These are phyloP conservation scores for Pestalotiopsis sp. DNA, from an alignment of 2,329 filamentous ascomycete species.

Conservation along the genomic window DNA sequence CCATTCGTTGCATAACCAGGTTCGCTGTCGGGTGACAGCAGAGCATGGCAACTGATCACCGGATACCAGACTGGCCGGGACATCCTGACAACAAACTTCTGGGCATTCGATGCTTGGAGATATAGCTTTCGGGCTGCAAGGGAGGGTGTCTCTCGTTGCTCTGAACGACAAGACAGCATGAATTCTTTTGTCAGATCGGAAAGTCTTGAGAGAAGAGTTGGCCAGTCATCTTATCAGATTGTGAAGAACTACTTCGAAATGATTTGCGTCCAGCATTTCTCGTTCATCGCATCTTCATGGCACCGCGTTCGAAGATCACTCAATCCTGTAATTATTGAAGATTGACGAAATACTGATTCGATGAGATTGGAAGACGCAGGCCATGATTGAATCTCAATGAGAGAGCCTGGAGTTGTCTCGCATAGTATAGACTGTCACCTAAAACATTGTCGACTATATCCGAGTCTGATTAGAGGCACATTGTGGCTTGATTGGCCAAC, in stretches of 20 bases:
- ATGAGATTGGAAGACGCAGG: too few relatives aligned
- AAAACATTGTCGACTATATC: too few relatives aligned
- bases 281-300: constrained; percentile 10
- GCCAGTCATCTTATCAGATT: not conserved
- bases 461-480: too few relatives aligned
- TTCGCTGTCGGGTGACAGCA: not conserved
- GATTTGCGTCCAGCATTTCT: constrained; percentile 5
- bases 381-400: too few relatives aligned
- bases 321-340: not conserved
- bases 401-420: too few relatives aligned
- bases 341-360: not conserved
- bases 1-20: not conserved
- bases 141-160: not conserved
- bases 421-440: too few relatives aligned
- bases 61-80: constrained; percentile 1
- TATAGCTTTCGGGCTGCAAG: not conserved
- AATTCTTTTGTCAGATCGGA: not conserved
- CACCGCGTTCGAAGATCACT: not conserved
- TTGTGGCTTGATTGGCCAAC: too few relatives aligned
- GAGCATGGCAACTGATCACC: constrained; percentile 9
- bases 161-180: not conserved
- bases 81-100: not conserved
- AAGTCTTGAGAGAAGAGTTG: not conserved
- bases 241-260: not conserved
- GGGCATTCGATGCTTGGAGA: not conserved